Evolutionary conservation across 2,329 filamentous ascomycete genomes (phyloP).

Genomic region (Chaetomiaceae sp.): DNA sequence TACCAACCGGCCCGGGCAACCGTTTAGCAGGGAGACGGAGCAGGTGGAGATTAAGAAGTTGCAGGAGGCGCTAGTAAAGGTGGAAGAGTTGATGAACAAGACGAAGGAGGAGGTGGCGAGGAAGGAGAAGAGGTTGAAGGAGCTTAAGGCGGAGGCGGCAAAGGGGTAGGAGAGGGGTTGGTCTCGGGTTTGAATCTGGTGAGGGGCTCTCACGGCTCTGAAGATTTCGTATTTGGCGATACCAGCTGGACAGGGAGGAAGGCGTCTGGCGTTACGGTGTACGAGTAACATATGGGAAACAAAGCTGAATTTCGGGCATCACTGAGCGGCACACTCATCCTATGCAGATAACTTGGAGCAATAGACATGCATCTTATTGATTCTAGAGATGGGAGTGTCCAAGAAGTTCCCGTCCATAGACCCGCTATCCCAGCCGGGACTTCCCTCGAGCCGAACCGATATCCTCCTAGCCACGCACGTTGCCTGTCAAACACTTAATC

Average conservation of each 20-base stretch:
- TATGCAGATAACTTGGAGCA: no score
- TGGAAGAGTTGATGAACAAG: constrained; percentile 56
- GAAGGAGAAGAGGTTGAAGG: constrained; percentile 58
- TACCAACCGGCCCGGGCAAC: constrained; percentile 60
- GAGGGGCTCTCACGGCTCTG: not conserved
- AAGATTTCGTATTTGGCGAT: not conserved
- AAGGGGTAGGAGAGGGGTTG: constrained; percentile 6
- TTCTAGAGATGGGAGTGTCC: constrained; percentile 22
- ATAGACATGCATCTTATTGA: not conserved
- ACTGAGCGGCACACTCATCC: no score
- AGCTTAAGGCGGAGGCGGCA: constrained; percentile 53
- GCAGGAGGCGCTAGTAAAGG: constrained; percentile 59
- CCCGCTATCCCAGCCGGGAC: constrained; percentile 18
- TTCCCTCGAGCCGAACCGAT: not conserved
- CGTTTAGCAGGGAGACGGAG: constrained; percentile 71
- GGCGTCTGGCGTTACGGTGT: constrained; percentile 1
- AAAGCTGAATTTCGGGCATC: no score
- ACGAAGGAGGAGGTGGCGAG: constrained; percentile 58
- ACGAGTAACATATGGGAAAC: not conserved
- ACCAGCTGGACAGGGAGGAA: not conserved
- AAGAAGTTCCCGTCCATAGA: constrained; percentile 18
- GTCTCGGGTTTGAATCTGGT: not conserved
- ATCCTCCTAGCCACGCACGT: not conserved
- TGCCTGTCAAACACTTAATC: constrained; percentile 6
- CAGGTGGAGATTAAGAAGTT: constrained; percentile 57